Evolutionary conservation across 257 asterid species (phyloP).

Genomic region (Solanum appendiculatum): DNA sequence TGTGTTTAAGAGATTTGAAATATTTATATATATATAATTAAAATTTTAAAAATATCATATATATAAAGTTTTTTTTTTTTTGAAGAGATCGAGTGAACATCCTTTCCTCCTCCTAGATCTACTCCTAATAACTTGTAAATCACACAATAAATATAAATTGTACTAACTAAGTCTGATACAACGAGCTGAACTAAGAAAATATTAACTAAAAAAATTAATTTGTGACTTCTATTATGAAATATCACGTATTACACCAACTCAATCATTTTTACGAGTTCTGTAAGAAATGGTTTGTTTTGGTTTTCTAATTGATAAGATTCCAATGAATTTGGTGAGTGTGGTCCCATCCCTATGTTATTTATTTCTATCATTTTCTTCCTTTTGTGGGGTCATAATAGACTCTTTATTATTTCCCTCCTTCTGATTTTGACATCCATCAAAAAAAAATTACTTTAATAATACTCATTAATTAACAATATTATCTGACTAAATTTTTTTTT

Average conservation of each 20-base stretch:
- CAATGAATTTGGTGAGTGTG: neutral
- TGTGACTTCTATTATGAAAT: neutral
- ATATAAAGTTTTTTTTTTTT: too few species aligned
- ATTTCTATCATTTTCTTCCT: neutral
- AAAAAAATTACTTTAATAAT: neutral
- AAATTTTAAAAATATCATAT: too few species aligned
- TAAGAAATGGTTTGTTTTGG: neutral
- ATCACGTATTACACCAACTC: neutral
- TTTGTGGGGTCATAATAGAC: neutral
- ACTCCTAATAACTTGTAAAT: neutral
- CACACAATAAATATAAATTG: too few species aligned
- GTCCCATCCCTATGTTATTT: neutral
- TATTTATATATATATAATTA: too few species aligned
- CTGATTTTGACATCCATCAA: neutral
- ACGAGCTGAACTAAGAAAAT: too few species aligned
- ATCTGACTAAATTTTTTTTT: neutral
- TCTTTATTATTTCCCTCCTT: neutral
- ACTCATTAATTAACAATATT: neutral
- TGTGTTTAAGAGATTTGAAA: too few species aligned
- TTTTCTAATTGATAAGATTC: neutral
- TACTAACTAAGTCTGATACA: too few species aligned
- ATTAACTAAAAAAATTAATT: too few species aligned
- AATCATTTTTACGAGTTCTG: neutral
- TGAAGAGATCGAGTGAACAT: too few species aligned
- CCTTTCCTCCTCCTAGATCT: neutral